Conservation (phyloP, 2,329 filamentous ascomycete genomes). For the Xylaria sp. region DNA sequence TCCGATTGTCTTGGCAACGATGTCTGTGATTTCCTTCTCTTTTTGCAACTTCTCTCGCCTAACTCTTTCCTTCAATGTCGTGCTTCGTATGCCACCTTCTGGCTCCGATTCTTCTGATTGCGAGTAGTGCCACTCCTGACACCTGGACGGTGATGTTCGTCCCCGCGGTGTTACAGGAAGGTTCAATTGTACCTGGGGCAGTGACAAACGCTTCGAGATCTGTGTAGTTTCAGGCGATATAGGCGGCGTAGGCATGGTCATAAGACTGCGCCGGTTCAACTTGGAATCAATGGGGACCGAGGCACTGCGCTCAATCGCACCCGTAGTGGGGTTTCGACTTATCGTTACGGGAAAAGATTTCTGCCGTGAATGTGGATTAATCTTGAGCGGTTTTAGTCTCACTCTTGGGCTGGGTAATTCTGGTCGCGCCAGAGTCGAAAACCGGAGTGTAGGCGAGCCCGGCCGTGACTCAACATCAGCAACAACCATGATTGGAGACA, state of each 20-base stretch:
- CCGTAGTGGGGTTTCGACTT: constrained; percentile 42
- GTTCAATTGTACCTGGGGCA: constrained; percentile 32
- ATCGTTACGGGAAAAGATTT: constrained; percentile 43
- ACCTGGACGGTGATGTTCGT: constrained; percentile 12
- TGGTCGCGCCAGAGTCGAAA: constrained; percentile 24
- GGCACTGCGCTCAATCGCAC: constrained; percentile 39
- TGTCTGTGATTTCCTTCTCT: constrained; percentile 42
- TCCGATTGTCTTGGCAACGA: constrained; percentile 39
- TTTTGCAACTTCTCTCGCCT: constrained; percentile 41
- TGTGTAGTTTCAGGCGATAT: constrained; percentile 32
- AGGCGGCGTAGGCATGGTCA: constrained; percentile 40
- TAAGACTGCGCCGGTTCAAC: constrained; percentile 40
- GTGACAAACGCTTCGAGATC: constrained; percentile 32
- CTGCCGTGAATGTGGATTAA: constrained; percentile 39
- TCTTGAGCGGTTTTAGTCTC: constrained; percentile 39
- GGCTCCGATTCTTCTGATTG: constrained; percentile 22
- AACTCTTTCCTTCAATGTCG: constrained; percentile 37
- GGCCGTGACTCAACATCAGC: constrained; percentile 39
- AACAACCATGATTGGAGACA: constrained; percentile 47
- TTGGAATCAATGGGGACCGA: constrained; percentile 29
- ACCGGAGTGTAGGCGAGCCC: constrained; percentile 27
- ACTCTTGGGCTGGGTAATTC: constrained; percentile 31
- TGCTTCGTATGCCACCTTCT: constrained; percentile 30
- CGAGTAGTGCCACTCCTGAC: constrained; percentile 30
- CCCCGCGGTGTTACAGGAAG: constrained; percentile 19